phyloP scores from a whole-genome alignment of 257 asterid genomes.

The Solanum gracilifrons region DNA sequence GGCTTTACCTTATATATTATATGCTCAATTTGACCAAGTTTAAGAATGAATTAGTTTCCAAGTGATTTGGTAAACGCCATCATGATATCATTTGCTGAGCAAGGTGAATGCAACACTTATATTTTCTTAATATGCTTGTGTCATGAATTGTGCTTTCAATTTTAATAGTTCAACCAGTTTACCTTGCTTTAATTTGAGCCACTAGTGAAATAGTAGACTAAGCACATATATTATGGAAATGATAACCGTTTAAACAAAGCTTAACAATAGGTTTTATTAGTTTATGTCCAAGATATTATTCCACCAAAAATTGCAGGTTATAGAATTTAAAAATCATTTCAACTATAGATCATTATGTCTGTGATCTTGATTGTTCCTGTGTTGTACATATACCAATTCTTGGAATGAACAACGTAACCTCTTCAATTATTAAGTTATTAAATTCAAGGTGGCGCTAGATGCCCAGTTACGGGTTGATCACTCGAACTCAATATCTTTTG shows the following conservation, averaged over 20 bases:
- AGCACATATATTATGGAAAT: neutral
- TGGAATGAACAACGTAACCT: neutral
- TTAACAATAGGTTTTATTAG: neutral
- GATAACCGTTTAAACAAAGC: neutral
- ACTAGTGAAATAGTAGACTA: neutral
- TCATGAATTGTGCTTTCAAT: neutral
- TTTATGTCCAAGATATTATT: neutral
- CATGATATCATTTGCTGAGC: neutral
- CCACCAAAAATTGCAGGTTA: neutral
- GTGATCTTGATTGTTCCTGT: neutral
- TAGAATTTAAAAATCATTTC: neutral
- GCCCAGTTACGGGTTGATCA: neutral
- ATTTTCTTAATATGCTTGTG: neutral
- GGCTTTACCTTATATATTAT: neutral
- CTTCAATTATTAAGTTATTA: neutral
- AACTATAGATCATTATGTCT: neutral
- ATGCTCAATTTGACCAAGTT: neutral
- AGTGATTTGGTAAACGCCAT: neutral
- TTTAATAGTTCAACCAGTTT: neutral
- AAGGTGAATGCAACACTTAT: neutral
- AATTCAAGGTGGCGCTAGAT: neutral
- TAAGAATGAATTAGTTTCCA: neutral
- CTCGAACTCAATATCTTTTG: neutral
- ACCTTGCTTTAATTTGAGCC: neutral
- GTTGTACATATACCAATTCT: neutral